Evolutionary conservation across 257 asterid species (phyloP).

Genomic region (Coffea canephora): DNA sequence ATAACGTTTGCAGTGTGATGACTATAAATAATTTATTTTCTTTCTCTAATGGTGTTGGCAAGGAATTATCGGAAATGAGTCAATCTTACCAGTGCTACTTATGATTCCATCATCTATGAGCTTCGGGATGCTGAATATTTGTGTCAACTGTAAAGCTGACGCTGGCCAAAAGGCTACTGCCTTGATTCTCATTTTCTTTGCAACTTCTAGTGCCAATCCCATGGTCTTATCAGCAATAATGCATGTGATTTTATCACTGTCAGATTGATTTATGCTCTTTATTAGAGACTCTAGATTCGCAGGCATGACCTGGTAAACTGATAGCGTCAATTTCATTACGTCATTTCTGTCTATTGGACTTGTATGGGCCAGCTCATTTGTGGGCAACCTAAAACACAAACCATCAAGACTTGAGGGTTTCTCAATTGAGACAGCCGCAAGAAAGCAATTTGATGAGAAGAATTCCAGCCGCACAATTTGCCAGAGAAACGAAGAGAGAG

Average conservation of each 20-base stretch:
- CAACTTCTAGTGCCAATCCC: slow-evolving; percentile 48
- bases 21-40: too few relatives aligned
- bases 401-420: too few relatives aligned
- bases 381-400: too few relatives aligned
- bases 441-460: too few relatives aligned
- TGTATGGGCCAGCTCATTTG: too few relatives aligned
- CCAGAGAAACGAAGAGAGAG: too few relatives aligned
- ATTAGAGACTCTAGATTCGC: slow-evolving; percentile 41
- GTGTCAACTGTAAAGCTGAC: slow-evolving; percentile 36
- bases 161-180: slow-evolving; percentile 46
- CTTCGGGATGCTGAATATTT: slow-evolving; percentile 21
- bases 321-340: slow-evolving; percentile 24
- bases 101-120: slow-evolving; percentile 50
- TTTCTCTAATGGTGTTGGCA: neutral
- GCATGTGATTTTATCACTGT: slow-evolving; percentile 34
- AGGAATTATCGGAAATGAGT: neutral
- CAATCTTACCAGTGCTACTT: slow-evolving; percentile 35
- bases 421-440: too few relatives aligned
- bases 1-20: slow-evolving; percentile 16
- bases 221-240: slow-evolving; percentile 45
- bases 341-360: slow-evolving; percentile 28
- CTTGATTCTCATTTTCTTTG: slow-evolving; percentile 39
- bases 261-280: slow-evolving; percentile 25
- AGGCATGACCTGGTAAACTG: slow-evolving; percentile 41
- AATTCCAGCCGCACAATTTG: too few relatives aligned